These are phyloP conservation scores for Parietaria judaica DNA, from an alignment of 306 rosid genomes.

Conservation along the genomic window DNA sequence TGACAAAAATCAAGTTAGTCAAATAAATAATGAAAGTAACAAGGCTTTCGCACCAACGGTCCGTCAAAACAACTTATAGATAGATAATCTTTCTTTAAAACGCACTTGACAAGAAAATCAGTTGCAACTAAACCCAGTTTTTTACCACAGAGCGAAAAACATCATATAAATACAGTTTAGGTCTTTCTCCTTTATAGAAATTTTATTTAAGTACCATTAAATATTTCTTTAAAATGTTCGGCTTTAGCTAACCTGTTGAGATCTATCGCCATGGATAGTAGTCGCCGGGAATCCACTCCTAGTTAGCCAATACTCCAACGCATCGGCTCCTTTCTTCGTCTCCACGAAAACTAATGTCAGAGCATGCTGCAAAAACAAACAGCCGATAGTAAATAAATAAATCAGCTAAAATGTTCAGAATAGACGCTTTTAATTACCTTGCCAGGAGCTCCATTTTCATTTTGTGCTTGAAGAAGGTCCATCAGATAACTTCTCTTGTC, in stretches of 20 bases:
- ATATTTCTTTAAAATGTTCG: not conserved
- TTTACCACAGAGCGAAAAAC: not conserved
- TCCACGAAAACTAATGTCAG: slow-evolving; percentile 93
- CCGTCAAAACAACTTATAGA: no score
- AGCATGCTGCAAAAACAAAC: slow-evolving; percentile 59
- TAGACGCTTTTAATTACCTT: slow-evolving; percentile 45
- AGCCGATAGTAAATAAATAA: slow-evolving; percentile 2
- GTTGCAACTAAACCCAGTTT: no score
- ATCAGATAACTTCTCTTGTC: slow-evolving; percentile 95
- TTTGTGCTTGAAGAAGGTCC: slow-evolving; percentile 96
- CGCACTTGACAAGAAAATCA: no score
- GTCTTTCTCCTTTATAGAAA: no score
- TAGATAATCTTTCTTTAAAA: no score
- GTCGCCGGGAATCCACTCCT: slow-evolving; percentile 87
- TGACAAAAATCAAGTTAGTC: no score
- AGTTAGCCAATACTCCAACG: slow-evolving; percentile 85
- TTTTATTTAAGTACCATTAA: no score
- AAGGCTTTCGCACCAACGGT: no score
- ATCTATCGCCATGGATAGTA: slow-evolving; percentile 91
- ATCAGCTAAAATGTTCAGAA: not conserved
- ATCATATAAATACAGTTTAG: no score
- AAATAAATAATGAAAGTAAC: no score
- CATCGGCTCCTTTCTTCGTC: slow-evolving; percentile 96
- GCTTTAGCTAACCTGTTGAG: slow-evolving; percentile 58
- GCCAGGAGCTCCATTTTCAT: slow-evolving; percentile 58